Base-by-base conservation (phyloP, 129 eudicot genomes). In the Lactuca sativa region DNA sequence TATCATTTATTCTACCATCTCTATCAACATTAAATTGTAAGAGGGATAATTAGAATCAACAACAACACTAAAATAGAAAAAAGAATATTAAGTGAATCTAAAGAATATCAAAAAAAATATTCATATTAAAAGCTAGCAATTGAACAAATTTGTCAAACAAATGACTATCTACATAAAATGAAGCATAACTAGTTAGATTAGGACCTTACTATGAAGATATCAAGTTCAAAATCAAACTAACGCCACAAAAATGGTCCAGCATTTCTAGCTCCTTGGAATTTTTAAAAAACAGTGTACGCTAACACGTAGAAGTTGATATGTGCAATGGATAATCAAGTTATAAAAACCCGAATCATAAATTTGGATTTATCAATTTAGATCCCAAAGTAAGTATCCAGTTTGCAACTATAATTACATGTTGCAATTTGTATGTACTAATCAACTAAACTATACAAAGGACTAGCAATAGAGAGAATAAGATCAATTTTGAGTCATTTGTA, bases 1-100 rank as follows among this genome's bases (percentile, higher is more conserved):
- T 73, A 71, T 86, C 91, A 86, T 86, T 47, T 87, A 78, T 58
- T 82, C 91, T 74, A 86, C 91, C 91, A 86, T 86, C 71, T 86
- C 88, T 86, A 69, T 18, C 14, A 70, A 15, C 52, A 70, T 59
- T 57, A 74, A 64, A 37, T 53, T 31, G 57, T 59, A 21, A 41
- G 38, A 70, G 41, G 7, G 40, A 36, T 13, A 34, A 32, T 10
- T 63, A 6, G 49, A 77, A 66, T 54, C 4, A 36, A 17, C 33
- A 66, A 31, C 41, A 25, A 13, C 21, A 56, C 15, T 54, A 12
- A 63, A 53, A 2, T n/a, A 36, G 8, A 41, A n/a, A n/a, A 59
- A 4, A 57, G 59, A 66, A 40, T 10, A 4, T 2, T 47, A 12
- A 66, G 59, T 66, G 14, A 68, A 51, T 0, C 17, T 31, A 66